phyloP scores from a whole-genome alignment of 352 stramenopile genomes.

The Hyaloperonospora brassicae region DNA sequence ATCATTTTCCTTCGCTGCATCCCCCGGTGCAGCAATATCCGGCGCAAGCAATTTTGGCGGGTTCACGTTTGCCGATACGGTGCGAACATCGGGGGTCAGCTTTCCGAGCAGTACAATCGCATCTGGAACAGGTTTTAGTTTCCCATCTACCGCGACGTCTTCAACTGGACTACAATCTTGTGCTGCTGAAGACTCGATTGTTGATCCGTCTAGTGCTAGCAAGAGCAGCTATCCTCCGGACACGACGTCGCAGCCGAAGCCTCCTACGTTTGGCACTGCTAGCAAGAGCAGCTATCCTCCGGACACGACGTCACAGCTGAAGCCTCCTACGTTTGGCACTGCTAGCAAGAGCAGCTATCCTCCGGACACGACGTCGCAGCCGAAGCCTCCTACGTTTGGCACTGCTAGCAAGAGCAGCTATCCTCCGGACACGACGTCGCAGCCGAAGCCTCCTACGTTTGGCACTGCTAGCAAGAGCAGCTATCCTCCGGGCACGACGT shows the following conservation, averaged over 20 bases:
- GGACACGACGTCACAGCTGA: too few species aligned
- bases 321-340: too few species aligned
- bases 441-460: too few species aligned
- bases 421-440: too few species aligned
- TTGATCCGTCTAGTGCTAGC: not conserved
- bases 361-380: not conserved
- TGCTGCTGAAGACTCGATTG: slow-evolving; percentile 6
- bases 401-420: too few species aligned
- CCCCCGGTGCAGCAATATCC: slow-evolving; percentile 1
- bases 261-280: too few species aligned
- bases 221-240: slow-evolving; percentile 30
- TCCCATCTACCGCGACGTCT: slow-evolving; percentile 12
- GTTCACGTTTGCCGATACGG: slow-evolving; percentile 22
- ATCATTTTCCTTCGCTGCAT: slow-evolving; percentile 38
- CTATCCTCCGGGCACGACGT: too few species aligned
- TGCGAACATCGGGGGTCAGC: slow-evolving; percentile 1
- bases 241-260: slow-evolving; percentile 32
- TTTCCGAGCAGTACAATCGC: slow-evolving; percentile 7
- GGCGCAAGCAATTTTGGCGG: slow-evolving; percentile 10
- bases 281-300: too few species aligned
- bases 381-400: too few species aligned
- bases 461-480: too few species aligned
- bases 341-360: too few species aligned
- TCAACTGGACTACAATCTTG: slow-evolving; percentile 8
- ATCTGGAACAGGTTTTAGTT: slow-evolving; percentile 15